Evolutionary conservation across 305 asterid genomes (phyloP).

Genomic region (Fraxinus latifolia): DNA sequence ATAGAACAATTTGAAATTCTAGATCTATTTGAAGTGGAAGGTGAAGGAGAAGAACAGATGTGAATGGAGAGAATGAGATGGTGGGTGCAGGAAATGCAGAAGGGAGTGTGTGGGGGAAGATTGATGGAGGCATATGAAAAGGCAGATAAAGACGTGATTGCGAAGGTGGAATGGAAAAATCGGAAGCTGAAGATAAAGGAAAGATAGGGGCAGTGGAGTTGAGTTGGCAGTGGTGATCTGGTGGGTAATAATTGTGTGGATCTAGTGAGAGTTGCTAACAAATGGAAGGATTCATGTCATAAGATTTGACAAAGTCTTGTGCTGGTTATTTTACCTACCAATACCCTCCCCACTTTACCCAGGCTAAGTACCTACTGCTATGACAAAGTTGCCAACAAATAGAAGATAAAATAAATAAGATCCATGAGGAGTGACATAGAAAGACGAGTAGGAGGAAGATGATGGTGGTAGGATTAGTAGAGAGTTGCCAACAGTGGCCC

Average conservation of each 20-base stretch:
- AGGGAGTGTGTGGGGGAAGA: not conserved
- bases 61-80: not conserved
- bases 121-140: not conserved
- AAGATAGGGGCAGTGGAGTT: not conserved
- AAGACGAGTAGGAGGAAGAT: not conserved
- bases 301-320: not conserved
- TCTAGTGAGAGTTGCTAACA: not conserved
- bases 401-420: not conserved
- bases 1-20: not conserved
- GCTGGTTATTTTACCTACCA: not conserved
- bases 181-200: not conserved
- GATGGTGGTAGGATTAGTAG: not conserved
- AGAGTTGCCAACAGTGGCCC: not conserved
- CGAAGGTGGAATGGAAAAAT: not conserved
- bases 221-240: not conserved
- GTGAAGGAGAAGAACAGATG: not conserved
- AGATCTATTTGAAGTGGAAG: not conserved
- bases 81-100: not conserved
- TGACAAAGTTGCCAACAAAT: not conserved
- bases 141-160: not conserved
- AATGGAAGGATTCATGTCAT: not conserved
- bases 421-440: not conserved
- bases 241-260: not conserved
- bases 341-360: not conserved
- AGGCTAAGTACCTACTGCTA: not conserved